phyloP scores from a whole-genome alignment of 495 filamentous ascomycete species.

The Tuber magnatum region DNA sequence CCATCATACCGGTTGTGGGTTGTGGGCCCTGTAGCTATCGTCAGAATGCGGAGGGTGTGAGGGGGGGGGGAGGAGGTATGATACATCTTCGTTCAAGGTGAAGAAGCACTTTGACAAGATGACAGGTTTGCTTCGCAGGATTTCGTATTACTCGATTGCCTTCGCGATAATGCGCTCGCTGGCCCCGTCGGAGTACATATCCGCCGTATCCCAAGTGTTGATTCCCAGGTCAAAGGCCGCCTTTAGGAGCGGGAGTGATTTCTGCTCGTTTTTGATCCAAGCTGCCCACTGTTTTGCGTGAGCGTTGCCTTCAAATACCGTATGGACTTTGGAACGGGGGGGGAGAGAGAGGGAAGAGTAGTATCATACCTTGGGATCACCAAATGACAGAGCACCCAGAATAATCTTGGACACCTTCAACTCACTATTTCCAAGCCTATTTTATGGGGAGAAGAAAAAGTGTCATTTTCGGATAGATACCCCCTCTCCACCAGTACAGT shows the following conservation, averaged over 20 bases:
- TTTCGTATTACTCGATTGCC: constrained; percentile 66
- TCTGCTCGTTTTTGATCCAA: constrained; percentile 58
- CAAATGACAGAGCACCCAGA: constrained; percentile 64
- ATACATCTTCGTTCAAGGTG: constrained; percentile 7
- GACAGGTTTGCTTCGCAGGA: constrained; percentile 66
- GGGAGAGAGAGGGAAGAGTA: not conserved
- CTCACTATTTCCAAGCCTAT: constrained; percentile 56
- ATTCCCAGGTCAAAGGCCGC: constrained; percentile 60
- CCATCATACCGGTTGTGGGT: not conserved
- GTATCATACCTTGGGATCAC: constrained; percentile 39
- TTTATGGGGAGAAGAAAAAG: not conserved
- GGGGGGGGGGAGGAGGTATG: too few species aligned
- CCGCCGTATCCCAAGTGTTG: constrained; percentile 68
- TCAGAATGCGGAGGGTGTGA: not conserved
- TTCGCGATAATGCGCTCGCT: constrained; percentile 70
- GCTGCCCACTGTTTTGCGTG: constrained; percentile 46
- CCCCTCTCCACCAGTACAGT: not conserved
- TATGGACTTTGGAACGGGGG: not conserved
- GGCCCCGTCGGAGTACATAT: constrained; percentile 60
- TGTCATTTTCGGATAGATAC: too few species aligned
- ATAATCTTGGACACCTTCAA: constrained; percentile 61
- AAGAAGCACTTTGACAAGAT: constrained; percentile 76
- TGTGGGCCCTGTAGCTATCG: not conserved
- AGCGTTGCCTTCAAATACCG: not conserved
- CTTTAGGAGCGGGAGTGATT: constrained; percentile 61